Percentiles rank a stretch among this genome's conserved stretches.
Conservation (phyloP, 2,329 filamentous ascomycete genomes). For the Ophiocordyceps camponoti-rufipedis region DNA sequence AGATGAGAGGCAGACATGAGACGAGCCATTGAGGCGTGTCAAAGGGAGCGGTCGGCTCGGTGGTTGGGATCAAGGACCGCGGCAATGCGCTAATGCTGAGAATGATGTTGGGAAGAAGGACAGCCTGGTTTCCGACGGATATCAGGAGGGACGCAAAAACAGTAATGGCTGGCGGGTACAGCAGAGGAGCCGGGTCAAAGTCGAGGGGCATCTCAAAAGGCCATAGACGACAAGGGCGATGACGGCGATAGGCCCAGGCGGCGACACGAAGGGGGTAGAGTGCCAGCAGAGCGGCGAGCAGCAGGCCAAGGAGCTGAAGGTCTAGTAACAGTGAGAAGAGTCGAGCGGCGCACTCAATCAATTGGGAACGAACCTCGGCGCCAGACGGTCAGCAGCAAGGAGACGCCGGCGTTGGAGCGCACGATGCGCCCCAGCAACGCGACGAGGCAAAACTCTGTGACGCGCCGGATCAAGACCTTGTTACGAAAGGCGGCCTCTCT, state of each 20-base stretch:
- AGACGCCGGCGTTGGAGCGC: constrained; percentile 25
- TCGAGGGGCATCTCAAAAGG: constrained; percentile 43
- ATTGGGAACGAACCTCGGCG: constrained; percentile 23
- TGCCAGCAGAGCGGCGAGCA: constrained; percentile 21
- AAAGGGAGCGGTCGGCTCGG: constrained; percentile 34
- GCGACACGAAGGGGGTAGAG: constrained; percentile 44
- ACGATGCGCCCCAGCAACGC: constrained; percentile 29
- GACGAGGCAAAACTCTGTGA: constrained; percentile 33
- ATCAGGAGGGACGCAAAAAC: constrained; percentile 61
- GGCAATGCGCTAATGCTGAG: constrained; percentile 65
- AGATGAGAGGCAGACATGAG: constrained; percentile 47
- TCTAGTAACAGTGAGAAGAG: constrained; percentile 15
- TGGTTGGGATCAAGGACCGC: constrained; percentile 48
- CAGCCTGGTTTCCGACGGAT: constrained; percentile 37
- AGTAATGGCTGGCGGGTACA: constrained; percentile 68
- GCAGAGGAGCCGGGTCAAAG: constrained; percentile 84
- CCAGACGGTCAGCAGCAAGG: constrained; percentile 26
- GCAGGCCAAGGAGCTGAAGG: constrained; percentile 17
- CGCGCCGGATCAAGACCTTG: constrained; percentile 32
- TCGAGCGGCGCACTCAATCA: not conserved
- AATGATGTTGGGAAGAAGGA: constrained; percentile 64
- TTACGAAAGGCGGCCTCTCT: constrained; percentile 20
- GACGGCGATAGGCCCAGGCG: constrained; percentile 25
- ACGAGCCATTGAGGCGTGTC: constrained; percentile 64
- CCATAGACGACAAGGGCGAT: constrained; percentile 17